Conservation (phyloP, 1,284 basidiomycete species). For the Chondrostereum purpureum region DNA sequence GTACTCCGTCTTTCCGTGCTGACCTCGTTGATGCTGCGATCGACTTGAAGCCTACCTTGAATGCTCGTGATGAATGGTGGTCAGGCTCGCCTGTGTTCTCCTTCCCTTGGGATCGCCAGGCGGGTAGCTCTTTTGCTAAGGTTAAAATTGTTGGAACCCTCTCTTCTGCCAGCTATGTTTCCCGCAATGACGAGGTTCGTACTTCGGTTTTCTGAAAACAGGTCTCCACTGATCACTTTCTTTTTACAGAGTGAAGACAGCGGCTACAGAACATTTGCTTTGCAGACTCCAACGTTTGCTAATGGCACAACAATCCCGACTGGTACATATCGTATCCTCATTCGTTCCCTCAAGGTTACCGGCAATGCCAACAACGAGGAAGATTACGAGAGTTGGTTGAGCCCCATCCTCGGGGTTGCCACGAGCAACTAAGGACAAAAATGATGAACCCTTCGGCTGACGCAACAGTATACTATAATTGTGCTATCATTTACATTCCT, state of each 20-base stretch:
- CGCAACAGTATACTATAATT: too few species aligned
- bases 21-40: constrained; percentile 30
- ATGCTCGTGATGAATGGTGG: constrained; percentile 14
- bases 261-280: constrained; percentile 32
- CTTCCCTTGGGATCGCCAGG: constrained; percentile 23
- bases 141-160: constrained; percentile 30
- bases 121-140: constrained; percentile 26
- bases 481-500: too few species aligned
- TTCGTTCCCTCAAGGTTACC: constrained; percentile 54
- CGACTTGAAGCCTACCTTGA: constrained; percentile 25
- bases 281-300: constrained; percentile 37
- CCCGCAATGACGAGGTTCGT: constrained; percentile 29
- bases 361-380: constrained; percentile 44
- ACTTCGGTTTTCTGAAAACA: constrained; percentile 19
- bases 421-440: too few species aligned
- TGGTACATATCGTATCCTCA: constrained; percentile 52
- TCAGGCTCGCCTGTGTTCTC: constrained; percentile 20
- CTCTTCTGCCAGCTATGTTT: constrained; percentile 23
- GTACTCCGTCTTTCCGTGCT: constrained; percentile 40
- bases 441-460: too few species aligned
- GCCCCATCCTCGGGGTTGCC: constrained; percentile 29
- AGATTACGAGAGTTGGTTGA: constrained; percentile 55
- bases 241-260: constrained; percentile 18
- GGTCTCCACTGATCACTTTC: neutral
- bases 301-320: constrained; percentile 56